Base-by-base conservation (phyloP, 805 yeast genomes). In the Komagataella kurtzmanii region DNA sequence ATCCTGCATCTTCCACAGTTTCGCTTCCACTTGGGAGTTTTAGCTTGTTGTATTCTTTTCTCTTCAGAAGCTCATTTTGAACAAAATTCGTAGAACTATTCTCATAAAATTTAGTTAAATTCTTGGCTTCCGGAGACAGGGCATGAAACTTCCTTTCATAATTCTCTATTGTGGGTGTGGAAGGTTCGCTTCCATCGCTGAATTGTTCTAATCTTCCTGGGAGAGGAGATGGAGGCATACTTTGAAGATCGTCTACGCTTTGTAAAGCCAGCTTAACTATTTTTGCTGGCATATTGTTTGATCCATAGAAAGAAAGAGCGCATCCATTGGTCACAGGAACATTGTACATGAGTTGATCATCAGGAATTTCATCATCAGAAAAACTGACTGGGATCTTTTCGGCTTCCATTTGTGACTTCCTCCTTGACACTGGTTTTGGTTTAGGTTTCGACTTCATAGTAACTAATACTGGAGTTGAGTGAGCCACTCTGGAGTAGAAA, bases 161-260 rank as follows among this genome's bases (percentile, higher is more conserved):
- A 17, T 24, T 7, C 24, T 24, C 18, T 24, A 17, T 17, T 6
- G 14, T 36, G 8, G 50, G 36, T 45, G 21, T 8, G 4, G 21
- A n/a, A n/a, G 48, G 48, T 17, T 17, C 30, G 10, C 46, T 44
- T 8, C 21, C 21, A 7, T 23, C 48, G n/a, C 30, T 23, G 30
- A 19, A 19, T 8, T 7, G 17, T 17, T 17, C 30, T 8, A 30
- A 18, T 24, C 23, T 47, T 7, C 49, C 43, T 3, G 80, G 80
- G 7, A 77, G 59, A 10, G 81, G 81, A 17, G 75, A 68, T 50
- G 77, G 71, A n/a, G 77, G 75, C 62, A 70, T 63, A 6, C 55
- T 56, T 17, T 54, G 54, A 17, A 58, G 57, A 18, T 45, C 48
- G 4, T 44, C 50, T 17, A 46, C 47, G 43, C 21, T 17, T 6